Percentiles rank a stretch among this genome's conserved stretches.
These are phyloP conservation scores for Taphrina pruni DNA, from an alignment of 1,139 yeast species.

Conservation along the genomic window DNA sequence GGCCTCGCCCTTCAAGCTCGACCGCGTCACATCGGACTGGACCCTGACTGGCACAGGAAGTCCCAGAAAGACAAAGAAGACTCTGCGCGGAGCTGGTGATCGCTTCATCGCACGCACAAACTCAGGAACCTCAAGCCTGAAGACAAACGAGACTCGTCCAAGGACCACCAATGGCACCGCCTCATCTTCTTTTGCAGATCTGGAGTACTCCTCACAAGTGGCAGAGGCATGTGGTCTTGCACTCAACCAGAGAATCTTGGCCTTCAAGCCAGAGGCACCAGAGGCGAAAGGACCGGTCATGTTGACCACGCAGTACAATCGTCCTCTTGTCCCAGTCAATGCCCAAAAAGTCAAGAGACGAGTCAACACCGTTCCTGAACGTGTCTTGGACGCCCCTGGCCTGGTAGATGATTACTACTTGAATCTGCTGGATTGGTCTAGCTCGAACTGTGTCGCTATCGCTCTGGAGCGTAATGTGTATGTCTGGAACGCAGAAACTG, in stretches of 20 bases:
- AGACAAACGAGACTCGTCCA: constrained; percentile 54
- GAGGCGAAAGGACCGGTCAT: constrained; percentile 66
- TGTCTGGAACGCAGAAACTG: constrained; percentile 90
- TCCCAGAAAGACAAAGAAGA: constrained; percentile 40
- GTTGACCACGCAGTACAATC: constrained; percentile 56
- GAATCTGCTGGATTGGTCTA: constrained; percentile 87
- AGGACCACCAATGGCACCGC: constrained; percentile 44
- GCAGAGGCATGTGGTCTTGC: constrained; percentile 95
- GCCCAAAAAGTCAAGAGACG: constrained; percentile 61
- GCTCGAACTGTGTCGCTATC: constrained; percentile 80
- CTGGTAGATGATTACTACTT: constrained; percentile 89
- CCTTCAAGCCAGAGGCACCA: constrained; percentile 88
- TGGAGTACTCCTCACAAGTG: constrained; percentile 73
- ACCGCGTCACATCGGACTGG: constrained; percentile 54
- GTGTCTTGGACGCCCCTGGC: constrained; percentile 96
- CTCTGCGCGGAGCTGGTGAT: constrained; percentile 45
- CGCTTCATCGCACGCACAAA: constrained; percentile 45
- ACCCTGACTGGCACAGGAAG: constrained; percentile 49
- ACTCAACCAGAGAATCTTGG: constrained; percentile 80
- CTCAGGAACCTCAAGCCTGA: constrained; percentile 48
- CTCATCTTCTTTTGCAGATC: constrained; percentile 47
- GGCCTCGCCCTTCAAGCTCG: constrained; percentile 49
- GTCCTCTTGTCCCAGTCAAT: constrained; percentile 50
- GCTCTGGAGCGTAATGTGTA: constrained; percentile 85
- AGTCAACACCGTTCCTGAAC: constrained; percentile 86